These are phyloP conservation scores for Lipomyces lipofer DNA, from an alignment of 805 yeast species.

Conservation along the genomic window DNA sequence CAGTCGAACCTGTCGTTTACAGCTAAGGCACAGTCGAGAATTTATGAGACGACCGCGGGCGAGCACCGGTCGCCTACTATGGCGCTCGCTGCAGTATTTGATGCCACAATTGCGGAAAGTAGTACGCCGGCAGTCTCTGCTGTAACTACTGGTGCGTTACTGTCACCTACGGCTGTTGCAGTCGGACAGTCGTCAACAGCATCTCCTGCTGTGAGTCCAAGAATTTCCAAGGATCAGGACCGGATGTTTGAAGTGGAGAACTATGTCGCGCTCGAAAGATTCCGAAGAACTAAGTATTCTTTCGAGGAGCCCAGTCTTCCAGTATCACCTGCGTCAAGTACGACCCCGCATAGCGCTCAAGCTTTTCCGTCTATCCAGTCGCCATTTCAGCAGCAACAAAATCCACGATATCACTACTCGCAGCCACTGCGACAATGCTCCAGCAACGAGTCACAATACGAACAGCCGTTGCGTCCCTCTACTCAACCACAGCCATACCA, in stretches of 20 bases:
- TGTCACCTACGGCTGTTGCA: neutral
- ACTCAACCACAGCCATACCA: too few species aligned
- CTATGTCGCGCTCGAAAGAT: conserved; percentile 15
- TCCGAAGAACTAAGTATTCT: conserved; percentile 24
- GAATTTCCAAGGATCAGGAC: neutral
- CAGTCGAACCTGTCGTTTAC: neutral
- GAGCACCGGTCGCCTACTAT: neutral
- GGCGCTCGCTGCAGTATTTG: neutral
- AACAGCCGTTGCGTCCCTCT: too few species aligned
- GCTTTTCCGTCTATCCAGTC: too few species aligned
- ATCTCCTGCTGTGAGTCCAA: neutral
- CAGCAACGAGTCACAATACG: too few species aligned
- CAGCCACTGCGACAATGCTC: too few species aligned
- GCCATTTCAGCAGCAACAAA: too few species aligned
- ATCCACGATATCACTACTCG: too few species aligned
- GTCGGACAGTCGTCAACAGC: neutral
- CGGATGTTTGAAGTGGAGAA: conserved; percentile 23
- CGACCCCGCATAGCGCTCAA: too few species aligned
- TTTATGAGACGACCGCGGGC: neutral
- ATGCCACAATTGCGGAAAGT: too few species aligned
- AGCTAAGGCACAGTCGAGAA: neutral
- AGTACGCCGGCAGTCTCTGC: too few species aligned
- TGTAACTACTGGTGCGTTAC: neutral
- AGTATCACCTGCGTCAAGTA: too few species aligned
- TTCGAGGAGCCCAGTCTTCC: conserved; percentile 11